These are phyloP conservation scores for Limonium bicolor DNA, from an alignment of 148 eudicot genomes.

Conservation along the genomic window DNA sequence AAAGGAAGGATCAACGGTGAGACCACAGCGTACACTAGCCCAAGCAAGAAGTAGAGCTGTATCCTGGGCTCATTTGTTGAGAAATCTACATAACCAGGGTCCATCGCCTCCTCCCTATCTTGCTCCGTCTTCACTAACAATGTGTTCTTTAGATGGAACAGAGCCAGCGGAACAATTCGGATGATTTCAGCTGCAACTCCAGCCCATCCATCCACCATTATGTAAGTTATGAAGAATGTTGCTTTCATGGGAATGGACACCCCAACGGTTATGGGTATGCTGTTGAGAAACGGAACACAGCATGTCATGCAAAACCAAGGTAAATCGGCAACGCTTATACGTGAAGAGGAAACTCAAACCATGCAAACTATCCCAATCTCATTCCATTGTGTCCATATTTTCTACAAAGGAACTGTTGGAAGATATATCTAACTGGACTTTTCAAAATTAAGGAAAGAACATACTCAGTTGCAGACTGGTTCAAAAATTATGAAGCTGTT, in stretches of 20 bases:
- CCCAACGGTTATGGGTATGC: conserved; percentile 51
- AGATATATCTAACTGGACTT: too few relatives aligned
- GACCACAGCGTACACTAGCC: conserved; percentile 37
- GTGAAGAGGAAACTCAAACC: too few relatives aligned
- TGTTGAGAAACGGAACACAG: conserved; percentile 10
- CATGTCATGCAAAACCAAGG: background rate
- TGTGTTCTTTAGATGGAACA: conserved; percentile 39
- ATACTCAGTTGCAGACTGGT: conserved; percentile 45
- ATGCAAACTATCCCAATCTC: too few relatives aligned
- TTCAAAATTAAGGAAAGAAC: conserved; percentile 3
- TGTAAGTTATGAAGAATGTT: conserved; percentile 48
- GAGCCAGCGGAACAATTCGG: conserved; percentile 29
- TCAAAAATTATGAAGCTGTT: conserved; percentile 33
- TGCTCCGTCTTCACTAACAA: conserved; percentile 49
- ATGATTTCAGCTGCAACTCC: conserved; percentile 52
- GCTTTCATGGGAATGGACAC: conserved; percentile 62
- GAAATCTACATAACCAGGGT: conserved; percentile 44
- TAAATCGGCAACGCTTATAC: too few relatives aligned
- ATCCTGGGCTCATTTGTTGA: conserved; percentile 44
- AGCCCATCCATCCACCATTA: conserved; percentile 71
- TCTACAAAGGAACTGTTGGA: too few relatives aligned
- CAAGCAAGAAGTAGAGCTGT: conserved; percentile 52
- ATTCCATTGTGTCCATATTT: too few relatives aligned
- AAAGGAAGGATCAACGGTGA: conserved; percentile 53
- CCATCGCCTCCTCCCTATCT: conserved; percentile 52